Evolutionary conservation across 1,284 basidiomycete genomes (phyloP), one percentile per base, ranked within the genome.

Genomic region (Cutaneotrichosporon mucoides): DNA sequence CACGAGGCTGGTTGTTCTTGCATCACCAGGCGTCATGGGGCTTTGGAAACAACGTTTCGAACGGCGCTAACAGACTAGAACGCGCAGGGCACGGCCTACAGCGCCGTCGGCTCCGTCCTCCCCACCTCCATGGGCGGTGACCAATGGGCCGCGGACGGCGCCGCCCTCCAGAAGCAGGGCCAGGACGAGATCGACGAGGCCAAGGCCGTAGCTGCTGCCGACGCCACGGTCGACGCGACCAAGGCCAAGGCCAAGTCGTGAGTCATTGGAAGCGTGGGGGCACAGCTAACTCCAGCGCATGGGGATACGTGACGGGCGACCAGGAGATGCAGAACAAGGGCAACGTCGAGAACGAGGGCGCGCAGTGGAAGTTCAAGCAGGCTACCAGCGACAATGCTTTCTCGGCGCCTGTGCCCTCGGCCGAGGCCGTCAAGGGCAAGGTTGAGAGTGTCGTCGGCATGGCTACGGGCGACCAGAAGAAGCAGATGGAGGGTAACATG

Each of bases 401-500:
- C 1, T 43, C 67, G 0, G 50, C 71, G 0, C 70, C 68, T 5
- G 60, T 72, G 5, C 68, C 70, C 0, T 66, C 61, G 9, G 66
- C 56, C 4, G 73, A 76, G 57, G 73, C 68, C 0, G 55, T 71
- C 40, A 69, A 73, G 62, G 73, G 74, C 11, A 73, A 73, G 57
- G 52, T 73, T n/a, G 64, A 75, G 61, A 71, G 71, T 44, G 76
- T 72, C 0, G 65, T 66, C 15, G 77, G 76, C 4, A 76, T 76
- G 64, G 68, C 69, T 2, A 75, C 70, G 0, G 75, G 73, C 0
- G 73, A 78, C 65, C 55, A 66, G 55, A 65, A 67, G 47, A 68
- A 68, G 63, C 78, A 79, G 66, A 73, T 67, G 55, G 67, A 74
- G 56, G 77, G 76, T 16, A 79, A 79, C 59, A 7, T 60, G 36